Evolutionary conservation across 164 flowering plant species (phyloP), one percentile per base, ranked within the genome.

Genomic region (Euptelea pleiosperma): DNA sequence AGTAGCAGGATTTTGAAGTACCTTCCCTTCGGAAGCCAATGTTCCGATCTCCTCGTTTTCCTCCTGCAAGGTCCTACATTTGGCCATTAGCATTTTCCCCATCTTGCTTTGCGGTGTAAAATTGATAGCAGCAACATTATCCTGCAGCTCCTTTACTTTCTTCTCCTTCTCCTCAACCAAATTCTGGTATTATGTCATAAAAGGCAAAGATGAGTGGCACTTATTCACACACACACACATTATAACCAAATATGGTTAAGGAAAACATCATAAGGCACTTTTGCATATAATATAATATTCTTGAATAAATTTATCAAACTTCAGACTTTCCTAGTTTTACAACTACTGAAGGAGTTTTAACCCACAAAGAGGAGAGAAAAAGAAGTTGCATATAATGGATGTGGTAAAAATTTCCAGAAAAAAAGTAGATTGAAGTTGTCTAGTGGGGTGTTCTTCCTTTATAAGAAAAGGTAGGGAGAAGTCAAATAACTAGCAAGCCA

Each of bases 31-130:
- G 34, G 88, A 76, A 62, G 96, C 90, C 74, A 82, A 82, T 62
- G 77, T 77, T 31, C 99, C 99, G 59, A 91, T 87, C 74, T 89
- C 98, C 74, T 91, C 98, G 73, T 94, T 94, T 81, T 94, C 99
- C 67, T 89, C 96, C 71, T 82, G 93, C 75, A 94, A 69, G 44
- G 96, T 89, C 73, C 82, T 82, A 62, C 99, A 94, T 64, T 91
- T 94, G 5, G 91, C 96, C 96, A 94, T 85, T 49, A 94, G 75
- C 87, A 84, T 77, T 76, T 83, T 91, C 31, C 99, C 99, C 96
- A 89, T 91, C 72, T 91, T 94, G 74, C 99, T 91, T 63, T 78
- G 83, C 21, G 98, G 81, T 51, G 96, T 89, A 68, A 94, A 91
- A 70, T 70, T 85, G 50, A 89, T 85, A 18, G 98, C 98, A 67